These are phyloP conservation scores for Diplodia corticola DNA, from an alignment of 2,329 filamentous ascomycete genomes.

Conservation along the genomic window DNA sequence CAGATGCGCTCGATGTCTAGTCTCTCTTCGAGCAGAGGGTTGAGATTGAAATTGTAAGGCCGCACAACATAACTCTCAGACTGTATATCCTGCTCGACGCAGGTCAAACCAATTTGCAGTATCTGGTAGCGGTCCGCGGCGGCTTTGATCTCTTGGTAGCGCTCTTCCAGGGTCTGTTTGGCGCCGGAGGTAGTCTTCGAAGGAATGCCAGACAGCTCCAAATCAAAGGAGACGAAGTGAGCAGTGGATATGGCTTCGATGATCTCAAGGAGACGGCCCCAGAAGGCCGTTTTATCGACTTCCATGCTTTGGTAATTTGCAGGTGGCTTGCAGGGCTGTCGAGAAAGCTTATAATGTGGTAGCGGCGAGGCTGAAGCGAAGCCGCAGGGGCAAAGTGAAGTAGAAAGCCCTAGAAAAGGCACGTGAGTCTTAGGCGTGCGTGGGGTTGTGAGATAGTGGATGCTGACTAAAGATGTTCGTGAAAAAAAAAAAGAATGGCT, in stretches of 20 bases:
- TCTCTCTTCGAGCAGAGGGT: constrained; percentile 55
- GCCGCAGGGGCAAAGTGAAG: neutral
- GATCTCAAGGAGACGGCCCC: constrained; percentile 54
- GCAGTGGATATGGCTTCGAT: constrained; percentile 59
- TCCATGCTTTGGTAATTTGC: constrained; percentile 55
- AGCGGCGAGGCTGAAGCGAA: neutral
- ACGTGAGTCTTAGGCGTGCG: neutral
- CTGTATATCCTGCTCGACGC: constrained; percentile 56
- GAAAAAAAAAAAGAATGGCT: neutral
- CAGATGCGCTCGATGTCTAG: constrained; percentile 63
- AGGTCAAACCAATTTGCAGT: constrained; percentile 66
- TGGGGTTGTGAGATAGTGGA: neutral
- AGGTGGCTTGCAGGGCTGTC: neutral
- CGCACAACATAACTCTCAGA: constrained; percentile 59
- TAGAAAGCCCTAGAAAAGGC: neutral
- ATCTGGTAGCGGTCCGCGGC: constrained; percentile 65
- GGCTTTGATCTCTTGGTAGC: constrained; percentile 61
- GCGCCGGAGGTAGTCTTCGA: constrained; percentile 32
- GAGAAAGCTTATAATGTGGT: neutral
- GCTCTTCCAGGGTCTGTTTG: constrained; percentile 57
- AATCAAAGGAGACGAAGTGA: constrained; percentile 64
- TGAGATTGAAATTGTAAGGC: constrained; percentile 66
- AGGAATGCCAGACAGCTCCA: constrained; percentile 66
- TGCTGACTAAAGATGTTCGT: too few species aligned
- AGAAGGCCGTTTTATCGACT: constrained; percentile 53